Conservation (phyloP, 805 yeast species). For the Ogataea salicorniae region DNA sequence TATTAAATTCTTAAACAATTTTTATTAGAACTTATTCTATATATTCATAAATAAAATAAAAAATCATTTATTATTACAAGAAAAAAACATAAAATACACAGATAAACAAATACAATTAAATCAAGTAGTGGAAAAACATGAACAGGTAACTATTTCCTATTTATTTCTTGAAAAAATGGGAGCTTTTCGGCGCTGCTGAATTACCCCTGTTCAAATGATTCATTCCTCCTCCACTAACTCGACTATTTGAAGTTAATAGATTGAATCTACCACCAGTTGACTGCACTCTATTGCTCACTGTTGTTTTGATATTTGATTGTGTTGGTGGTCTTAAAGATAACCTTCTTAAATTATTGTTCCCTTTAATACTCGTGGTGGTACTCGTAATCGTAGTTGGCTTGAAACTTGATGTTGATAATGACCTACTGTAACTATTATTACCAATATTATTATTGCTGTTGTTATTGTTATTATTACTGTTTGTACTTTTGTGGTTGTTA, state of each 20-base stretch:
- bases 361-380: neutral
- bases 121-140: too few species aligned
- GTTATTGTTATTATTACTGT: neutral
- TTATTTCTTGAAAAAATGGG: too few species aligned
- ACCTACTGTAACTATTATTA: neutral
- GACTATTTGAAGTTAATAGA: neutral
- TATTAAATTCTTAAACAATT: too few species aligned
- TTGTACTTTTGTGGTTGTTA: neutral
- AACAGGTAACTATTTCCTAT: too few species aligned
- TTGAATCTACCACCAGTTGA: neutral
- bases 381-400: neutral
- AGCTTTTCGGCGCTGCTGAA: too few species aligned
- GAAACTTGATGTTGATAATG: neutral
- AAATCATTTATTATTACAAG: too few species aligned
- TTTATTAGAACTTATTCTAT: too few species aligned
- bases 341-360: neutral
- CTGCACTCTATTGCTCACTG: neutral
- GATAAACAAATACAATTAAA: too few species aligned
- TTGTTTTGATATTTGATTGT: neutral
- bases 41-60: too few species aligned
- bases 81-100: too few species aligned
- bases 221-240: neutral
- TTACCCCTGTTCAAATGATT: neutral
- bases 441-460: neutral
- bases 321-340: constrained; percentile 4